Evolutionary conservation across 2,329 filamentous ascomycete species (phyloP), one percentile per base, ranked within the genome.

Genomic region (Incumbomyces delicatus): DNA sequence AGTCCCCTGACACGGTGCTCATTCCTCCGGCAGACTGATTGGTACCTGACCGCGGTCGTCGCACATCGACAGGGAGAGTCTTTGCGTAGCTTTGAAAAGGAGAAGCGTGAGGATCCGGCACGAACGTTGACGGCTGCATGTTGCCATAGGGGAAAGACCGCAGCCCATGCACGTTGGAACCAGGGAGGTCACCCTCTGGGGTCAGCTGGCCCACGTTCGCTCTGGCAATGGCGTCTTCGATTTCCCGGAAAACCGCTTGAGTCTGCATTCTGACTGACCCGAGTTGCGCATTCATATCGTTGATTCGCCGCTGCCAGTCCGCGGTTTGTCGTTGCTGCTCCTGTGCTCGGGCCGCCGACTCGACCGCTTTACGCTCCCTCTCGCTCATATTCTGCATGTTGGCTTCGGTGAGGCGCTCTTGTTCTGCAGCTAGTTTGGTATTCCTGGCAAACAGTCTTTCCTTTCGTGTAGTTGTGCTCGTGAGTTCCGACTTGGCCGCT

Each of bases 171-270:
- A 62, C 57, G 49, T 68, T 70, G 8, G 74, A 76, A 47, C 75
- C 75, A 18, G 76, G 75, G 12, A 80, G 62, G 29, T 72, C 69
- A 22, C 75, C 75, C 62, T 81, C 78, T n/a, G 78, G 78, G n/a
- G 77, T 80, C 40, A 71, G 57, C 30, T 67, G 66, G n/a, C 65
- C 68, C 43, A 62, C 62, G 36, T 65, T 67, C 53, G 65, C 54
- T 47, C 71, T 68, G 30, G 42, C 44, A 14, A 50, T 41, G 20
- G 54, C 53, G 16, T 50, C 35, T 13, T 56, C 51, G 17, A 56
- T 43, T 47, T 70, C 64, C 39, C 69, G 65, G 36, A 38, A 50
- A 8, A 36, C 42, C 14, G 35, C 36, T 41, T 67, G 66, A 14
- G 64, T 62, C 50, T 70, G 51, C 41, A 50, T 41, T 36, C 40